phyloP scores from a whole-genome alignment of 768 basidiomycete genomes.

The Mycena filopes region DNA sequence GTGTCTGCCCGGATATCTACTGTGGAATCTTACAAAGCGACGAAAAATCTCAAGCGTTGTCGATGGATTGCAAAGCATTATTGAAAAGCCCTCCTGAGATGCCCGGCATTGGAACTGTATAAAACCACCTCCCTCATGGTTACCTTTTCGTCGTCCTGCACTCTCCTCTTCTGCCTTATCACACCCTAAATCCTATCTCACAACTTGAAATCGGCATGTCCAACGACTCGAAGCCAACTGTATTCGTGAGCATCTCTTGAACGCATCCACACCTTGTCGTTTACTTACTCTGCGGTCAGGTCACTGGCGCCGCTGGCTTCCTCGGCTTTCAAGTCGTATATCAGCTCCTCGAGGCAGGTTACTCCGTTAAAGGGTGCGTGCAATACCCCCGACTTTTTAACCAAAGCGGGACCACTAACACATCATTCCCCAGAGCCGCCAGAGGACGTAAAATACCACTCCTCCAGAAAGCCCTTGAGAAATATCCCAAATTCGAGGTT shows the following conservation, averaged over 20 bases:
- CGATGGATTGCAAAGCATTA: neutral
- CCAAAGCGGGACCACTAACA: neutral
- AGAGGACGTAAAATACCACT: conserved; percentile 27
- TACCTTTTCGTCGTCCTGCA: neutral
- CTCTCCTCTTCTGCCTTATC: neutral
- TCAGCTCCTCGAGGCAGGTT: conserved; percentile 26
- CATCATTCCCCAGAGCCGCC: conserved; percentile 16
- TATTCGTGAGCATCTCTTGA: conserved; percentile 24
- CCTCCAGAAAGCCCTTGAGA: conserved; percentile 26
- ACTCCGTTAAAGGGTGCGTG: too few relatives aligned
- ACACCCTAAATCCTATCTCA: neutral
- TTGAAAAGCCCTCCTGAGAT: neutral
- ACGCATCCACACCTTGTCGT: neutral
- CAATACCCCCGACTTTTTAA: too few relatives aligned
- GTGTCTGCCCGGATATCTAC: too few relatives aligned
- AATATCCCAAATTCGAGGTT: conserved; percentile 28
- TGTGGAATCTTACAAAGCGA: neutral
- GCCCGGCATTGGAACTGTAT: neutral
- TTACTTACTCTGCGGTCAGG: neutral
- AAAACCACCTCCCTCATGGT: neutral
- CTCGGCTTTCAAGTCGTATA: conserved; percentile 30
- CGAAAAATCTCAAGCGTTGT: neutral
- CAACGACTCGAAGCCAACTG: conserved; percentile 23
- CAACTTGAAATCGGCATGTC: conserved; percentile 7
- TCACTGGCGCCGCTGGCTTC: too few relatives aligned